Percentiles rank a stretch among this genome's conserved stretches.
These are phyloP conservation scores for Houttuynia cordata DNA, from an alignment of 164 flowering plant genomes.

Conservation along the genomic window DNA sequence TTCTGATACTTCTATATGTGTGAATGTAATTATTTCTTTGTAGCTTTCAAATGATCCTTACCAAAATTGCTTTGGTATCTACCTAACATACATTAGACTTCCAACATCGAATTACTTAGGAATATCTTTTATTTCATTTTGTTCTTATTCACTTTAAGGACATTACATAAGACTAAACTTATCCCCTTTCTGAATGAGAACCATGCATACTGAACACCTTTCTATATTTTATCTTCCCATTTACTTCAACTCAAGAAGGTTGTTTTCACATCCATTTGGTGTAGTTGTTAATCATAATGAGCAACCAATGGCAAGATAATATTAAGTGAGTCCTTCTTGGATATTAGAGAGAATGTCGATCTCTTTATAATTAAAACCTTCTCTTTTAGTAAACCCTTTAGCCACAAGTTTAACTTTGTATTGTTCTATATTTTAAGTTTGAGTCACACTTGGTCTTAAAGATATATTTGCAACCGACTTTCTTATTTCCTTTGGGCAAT, in stretches of 20 bases:
- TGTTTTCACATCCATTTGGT: not conserved
- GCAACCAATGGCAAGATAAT: not conserved
- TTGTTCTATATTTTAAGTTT: too few species aligned
- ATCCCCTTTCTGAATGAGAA: too few species aligned
- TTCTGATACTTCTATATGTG: too few species aligned
- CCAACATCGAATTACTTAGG: not conserved
- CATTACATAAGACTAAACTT: not conserved
- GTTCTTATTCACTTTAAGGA: not conserved
- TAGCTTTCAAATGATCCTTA: not conserved
- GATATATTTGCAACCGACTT: not conserved
- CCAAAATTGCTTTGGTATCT: not conserved
- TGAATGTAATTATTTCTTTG: not conserved
- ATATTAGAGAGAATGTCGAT: not conserved
- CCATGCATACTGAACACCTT: not conserved
- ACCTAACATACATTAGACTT: not conserved
- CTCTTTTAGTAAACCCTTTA: too few species aligned
- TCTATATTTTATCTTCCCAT: not conserved
- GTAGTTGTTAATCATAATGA: not conserved
- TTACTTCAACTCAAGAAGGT: not conserved
- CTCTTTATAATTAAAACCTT: not conserved
- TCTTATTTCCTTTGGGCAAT: too few species aligned
- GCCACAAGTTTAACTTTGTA: too few species aligned
- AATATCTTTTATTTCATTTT: not conserved
- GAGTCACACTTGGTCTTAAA: not conserved
- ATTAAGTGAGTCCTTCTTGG: not conserved